These are phyloP conservation scores for Tricholoma sp. DNA, from an alignment of 768 basidiomycete species.

Conservation along the genomic window DNA sequence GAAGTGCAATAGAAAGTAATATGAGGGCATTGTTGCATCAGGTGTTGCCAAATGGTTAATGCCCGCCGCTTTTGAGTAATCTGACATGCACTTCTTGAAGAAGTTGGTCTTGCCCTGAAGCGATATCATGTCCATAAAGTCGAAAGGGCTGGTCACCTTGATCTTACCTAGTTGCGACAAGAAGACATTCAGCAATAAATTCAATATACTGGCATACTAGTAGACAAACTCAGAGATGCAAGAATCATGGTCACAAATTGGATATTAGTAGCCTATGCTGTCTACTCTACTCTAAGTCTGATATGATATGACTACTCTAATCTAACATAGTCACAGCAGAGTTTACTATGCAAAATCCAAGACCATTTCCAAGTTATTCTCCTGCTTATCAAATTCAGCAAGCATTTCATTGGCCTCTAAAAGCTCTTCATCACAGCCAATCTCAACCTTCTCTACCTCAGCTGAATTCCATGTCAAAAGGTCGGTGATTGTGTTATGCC, in stretches of 20 bases:
- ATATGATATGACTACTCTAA: neutral
- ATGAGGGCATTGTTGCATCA: constrained; percentile 7
- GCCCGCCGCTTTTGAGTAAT: constrained; percentile 68
- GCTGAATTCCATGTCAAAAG: neutral
- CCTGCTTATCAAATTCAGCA: neutral
- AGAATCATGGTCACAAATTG: too few species aligned
- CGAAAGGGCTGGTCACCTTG: constrained; percentile 80
- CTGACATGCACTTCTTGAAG: constrained; percentile 92
- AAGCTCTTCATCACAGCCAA: neutral
- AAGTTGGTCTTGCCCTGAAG: constrained; percentile 97
- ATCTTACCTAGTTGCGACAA: constrained; percentile 81
- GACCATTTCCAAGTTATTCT: neutral
- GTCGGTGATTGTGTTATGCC: neutral
- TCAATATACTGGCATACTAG: constrained; percentile 88
- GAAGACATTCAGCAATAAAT: constrained; percentile 86
- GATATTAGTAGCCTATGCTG: too few species aligned
- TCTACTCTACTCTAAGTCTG: neutral
- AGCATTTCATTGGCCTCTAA: neutral
- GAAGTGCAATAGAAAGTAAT: too few species aligned
- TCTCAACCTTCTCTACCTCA: neutral
- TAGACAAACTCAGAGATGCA: too few species aligned
- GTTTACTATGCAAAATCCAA: neutral
- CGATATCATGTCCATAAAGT: constrained; percentile 95
- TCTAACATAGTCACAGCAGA: neutral
- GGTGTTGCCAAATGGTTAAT: constrained; percentile 35